Base-by-base conservation (phyloP, 345 rosid species). In the Citrus australasica region DNA sequence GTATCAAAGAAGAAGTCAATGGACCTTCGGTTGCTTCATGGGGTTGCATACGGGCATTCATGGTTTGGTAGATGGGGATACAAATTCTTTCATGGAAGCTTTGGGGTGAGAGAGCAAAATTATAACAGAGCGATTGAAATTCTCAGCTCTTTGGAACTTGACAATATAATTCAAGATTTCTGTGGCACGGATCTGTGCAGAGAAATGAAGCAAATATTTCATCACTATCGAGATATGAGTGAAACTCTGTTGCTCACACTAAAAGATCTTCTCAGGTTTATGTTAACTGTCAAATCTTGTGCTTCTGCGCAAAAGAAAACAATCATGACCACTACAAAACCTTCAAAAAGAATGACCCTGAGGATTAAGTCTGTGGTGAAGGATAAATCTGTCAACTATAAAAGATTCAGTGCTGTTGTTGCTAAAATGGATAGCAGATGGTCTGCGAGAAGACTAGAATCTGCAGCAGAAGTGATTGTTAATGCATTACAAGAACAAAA, bases 11-110 rank as follows among this genome's bases (percentile, higher is more conserved):
- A 93, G 85, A 81, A 87, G n/a, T 80, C 84, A 5, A 72, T 95
- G 91, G 92, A 93, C 76, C 93, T 95, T 73, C 87, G 96, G 51
- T 81, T 95, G 30, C 84, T 95, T 4, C 85, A 90, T 61, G 99
- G 98, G 32, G 89, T 91, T 1, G 99, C 97, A 1, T 95, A 93
- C 80, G 94, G 97, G 0, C 96, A 92, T 77, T 67, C 98, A 0
- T 93, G 98, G 98, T 92, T 95, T 79, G 98, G 99, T 3, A 82
- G 90, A 73, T 93, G 99, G 98, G 92, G 99, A 3, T 93, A 93
- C 81, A 90, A 65, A 56, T 95, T 95, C 59, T 81, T 79, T 40
- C 89, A 86, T 46, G 98, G 97, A 60, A 91, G 98, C 78, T 92
- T 89, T 66, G 98, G 98, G 8, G 93, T 93, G 71, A 86, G 79